Percentiles rank a stretch among this genome's conserved stretches.
Evolutionary conservation across 2,329 filamentous ascomycete species (phyloP).

Genomic region (Ceratocystis diversiconidia): DNA sequence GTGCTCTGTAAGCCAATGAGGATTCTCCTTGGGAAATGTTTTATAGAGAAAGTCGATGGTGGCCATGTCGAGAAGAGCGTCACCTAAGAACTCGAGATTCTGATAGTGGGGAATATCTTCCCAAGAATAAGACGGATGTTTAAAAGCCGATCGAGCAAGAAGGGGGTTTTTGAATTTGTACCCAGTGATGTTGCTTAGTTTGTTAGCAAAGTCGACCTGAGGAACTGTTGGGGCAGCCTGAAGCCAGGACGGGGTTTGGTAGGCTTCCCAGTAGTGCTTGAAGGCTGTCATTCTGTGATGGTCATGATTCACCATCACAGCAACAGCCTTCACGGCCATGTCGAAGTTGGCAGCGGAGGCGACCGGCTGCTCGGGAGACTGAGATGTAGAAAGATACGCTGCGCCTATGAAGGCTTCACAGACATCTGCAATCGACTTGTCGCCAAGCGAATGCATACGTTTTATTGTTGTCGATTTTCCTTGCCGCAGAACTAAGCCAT

Average conservation of each 20-base stretch:
- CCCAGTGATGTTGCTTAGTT: conserved; percentile 43
- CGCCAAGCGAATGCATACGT: conserved; percentile 52
- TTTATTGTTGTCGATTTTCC: conserved; percentile 46
- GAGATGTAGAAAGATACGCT: conserved; percentile 42
- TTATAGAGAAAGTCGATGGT: conserved; percentile 73
- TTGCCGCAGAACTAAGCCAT: conserved; percentile 55
- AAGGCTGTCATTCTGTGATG: conserved; percentile 58
- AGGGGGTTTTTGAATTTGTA: conserved; percentile 60
- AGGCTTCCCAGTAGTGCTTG: conserved; percentile 57
- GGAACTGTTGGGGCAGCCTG: conserved; percentile 43
- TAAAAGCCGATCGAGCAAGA: conserved; percentile 71
- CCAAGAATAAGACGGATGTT: conserved; percentile 65
- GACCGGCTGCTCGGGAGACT: conserved; percentile 29
- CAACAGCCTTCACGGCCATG: conserved; percentile 48
- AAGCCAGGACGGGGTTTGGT: conserved; percentile 60
- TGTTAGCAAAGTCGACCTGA: conserved; percentile 52
- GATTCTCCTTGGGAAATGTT: conserved; percentile 62
- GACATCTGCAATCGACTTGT: conserved; percentile 89
- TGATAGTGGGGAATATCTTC: conserved; percentile 81
- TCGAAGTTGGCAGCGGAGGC: conserved; percentile 31
- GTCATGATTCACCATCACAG: conserved; percentile 51
- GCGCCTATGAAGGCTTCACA: conserved; percentile 91
- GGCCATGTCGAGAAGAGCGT: conserved; percentile 74
- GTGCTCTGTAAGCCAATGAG: conserved; percentile 95
- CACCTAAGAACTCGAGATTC: conserved; percentile 80